Evolutionary conservation across 106 monocot species (phyloP).

Genomic region (Dactylorhiza incarnata): DNA sequence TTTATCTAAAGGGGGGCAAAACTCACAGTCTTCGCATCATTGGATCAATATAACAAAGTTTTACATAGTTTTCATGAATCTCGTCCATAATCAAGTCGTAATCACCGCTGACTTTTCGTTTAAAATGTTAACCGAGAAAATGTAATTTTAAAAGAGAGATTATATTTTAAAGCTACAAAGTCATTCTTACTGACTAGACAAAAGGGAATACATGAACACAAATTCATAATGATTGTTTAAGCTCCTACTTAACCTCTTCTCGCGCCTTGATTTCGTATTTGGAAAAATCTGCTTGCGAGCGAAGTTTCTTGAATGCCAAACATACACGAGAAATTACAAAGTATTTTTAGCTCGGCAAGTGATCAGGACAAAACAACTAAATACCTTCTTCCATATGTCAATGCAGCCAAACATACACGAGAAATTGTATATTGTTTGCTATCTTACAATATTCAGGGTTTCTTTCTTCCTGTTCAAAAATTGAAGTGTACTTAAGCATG

Average conservation of each 20-base stretch:
- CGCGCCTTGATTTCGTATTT: conserved; percentile 61
- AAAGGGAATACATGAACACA: conserved; percentile 57
- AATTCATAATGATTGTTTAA: conserved; percentile 28
- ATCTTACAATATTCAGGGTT: conserved; percentile 72
- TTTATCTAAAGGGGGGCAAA: conserved; percentile 6
- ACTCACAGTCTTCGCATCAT: conserved; percentile 84
- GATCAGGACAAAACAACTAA: background rate
- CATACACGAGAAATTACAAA: background rate
- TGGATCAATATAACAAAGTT: conserved; percentile 83
- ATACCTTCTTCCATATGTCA: conserved; percentile 96
- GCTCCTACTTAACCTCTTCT: conserved; percentile 27
- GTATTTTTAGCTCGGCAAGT: background rate
- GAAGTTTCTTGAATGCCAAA: conserved; percentile 5
- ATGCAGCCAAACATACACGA: conserved; percentile 32
- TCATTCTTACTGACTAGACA: conserved; percentile 62
- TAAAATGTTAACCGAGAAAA: conserved; percentile 5
- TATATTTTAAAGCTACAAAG: background rate
- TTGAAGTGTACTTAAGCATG: conserved; percentile 95
- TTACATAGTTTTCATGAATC: conserved; percentile 88
- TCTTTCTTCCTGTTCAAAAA: conserved; percentile 92
- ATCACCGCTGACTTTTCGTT: conserved; percentile 66
- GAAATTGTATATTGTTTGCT: background rate
- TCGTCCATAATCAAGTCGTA: conserved; percentile 97
- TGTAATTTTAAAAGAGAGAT: background rate
- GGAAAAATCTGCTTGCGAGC: conserved; percentile 60